Conservation (phyloP, 2,329 filamentous ascomycete genomes). For the Diaporthe aspalathi region DNA sequence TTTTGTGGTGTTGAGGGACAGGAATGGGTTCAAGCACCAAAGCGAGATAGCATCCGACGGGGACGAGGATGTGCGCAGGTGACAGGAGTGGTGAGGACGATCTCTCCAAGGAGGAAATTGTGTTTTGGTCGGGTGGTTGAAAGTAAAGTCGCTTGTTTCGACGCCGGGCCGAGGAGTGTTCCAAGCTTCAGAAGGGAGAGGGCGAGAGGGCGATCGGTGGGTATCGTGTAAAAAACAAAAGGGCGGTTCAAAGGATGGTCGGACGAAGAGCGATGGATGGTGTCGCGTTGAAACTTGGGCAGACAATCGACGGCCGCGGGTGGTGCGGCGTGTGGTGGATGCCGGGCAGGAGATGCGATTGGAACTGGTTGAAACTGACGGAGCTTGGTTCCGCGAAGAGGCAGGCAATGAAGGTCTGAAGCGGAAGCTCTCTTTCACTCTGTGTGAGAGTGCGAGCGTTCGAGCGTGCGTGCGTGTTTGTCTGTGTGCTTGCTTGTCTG, state of each 20-base stretch:
- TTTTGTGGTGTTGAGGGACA: constrained; percentile 13
- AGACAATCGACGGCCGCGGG: constrained; percentile 15
- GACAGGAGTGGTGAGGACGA: background rate
- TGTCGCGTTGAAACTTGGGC: constrained; percentile 20
- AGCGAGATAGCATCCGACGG: constrained; percentile 27
- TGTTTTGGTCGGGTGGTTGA: background rate
- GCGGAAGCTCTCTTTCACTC: background rate
- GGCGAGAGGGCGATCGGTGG: constrained; percentile 12
- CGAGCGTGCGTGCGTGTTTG: background rate
- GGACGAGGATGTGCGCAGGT: constrained; percentile 23
- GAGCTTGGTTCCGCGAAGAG: constrained; percentile 13
- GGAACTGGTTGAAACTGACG: constrained; percentile 21
- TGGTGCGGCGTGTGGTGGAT: constrained; percentile 6
- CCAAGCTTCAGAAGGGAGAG: constrained; percentile 4
- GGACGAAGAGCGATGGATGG: constrained; percentile 9
- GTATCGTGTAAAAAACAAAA: constrained; percentile 4
- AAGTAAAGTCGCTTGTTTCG: background rate
- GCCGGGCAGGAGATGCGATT: constrained; percentile 27
- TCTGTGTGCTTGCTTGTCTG: background rate
- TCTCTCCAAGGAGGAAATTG: background rate
- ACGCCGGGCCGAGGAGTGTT: constrained; percentile 21
- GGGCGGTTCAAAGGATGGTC: constrained; percentile 10
- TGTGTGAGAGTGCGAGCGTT: background rate
- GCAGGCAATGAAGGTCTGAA: constrained; percentile 9
- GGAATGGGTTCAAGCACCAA: constrained; percentile 28